These are phyloP conservation scores for Chaetomidium leptoderma DNA, from an alignment of 495 filamentous ascomycete genomes.

Conservation along the genomic window DNA sequence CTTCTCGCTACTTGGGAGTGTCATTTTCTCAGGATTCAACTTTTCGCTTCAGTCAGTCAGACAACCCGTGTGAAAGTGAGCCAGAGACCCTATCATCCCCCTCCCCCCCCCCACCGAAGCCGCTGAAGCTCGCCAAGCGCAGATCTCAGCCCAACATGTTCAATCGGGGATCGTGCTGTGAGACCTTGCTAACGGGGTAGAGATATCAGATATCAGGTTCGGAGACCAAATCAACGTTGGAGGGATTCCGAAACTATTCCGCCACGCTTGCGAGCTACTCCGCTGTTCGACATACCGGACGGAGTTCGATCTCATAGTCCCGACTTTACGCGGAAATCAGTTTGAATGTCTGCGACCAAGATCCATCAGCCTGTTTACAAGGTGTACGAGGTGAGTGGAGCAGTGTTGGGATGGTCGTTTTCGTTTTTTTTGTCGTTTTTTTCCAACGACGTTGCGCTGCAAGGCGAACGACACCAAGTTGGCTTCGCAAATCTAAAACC, in stretches of 20 bases:
- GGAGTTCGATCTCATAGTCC: not conserved
- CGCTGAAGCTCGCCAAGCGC: no score
- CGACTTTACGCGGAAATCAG: slow-evolving; percentile 27
- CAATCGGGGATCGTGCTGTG: not conserved
- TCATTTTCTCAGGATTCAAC: not conserved
- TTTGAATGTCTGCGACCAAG: slow-evolving; percentile 50
- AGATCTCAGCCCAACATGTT: slow-evolving; percentile 21
- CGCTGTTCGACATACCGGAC: not conserved
- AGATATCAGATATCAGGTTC: not conserved
- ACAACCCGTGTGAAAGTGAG: not conserved
- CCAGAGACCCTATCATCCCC: not conserved
- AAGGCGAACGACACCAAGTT: no score
- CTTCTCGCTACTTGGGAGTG: not conserved
- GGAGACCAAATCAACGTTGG: not conserved
- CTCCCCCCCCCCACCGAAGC: no score
- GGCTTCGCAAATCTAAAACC: no score
- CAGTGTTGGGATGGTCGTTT: not conserved
- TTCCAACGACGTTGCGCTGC: no score
- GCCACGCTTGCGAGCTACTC: not conserved
- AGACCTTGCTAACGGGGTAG: not conserved
- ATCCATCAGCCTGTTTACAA: slow-evolving; percentile 47
- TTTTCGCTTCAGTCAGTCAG: not conserved
- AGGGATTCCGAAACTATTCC: not conserved
- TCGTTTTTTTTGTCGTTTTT: no score
- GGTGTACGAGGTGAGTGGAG: slow-evolving; percentile 47